Conservation (phyloP, 495 filamentous ascomycete species). For the Platismatia glauca region DNA sequence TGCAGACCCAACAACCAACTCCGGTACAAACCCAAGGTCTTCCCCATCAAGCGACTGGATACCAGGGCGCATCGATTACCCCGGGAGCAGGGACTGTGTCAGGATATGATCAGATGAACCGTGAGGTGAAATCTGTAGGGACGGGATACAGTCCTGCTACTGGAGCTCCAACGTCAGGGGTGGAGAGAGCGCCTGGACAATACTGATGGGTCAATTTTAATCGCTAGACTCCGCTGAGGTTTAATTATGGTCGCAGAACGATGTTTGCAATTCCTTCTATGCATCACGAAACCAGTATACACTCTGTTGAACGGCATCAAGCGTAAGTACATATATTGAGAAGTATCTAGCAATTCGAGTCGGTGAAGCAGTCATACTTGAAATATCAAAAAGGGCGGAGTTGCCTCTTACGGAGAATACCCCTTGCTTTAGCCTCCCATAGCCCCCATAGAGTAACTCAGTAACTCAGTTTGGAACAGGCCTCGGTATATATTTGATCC, state of each 20-base stretch:
- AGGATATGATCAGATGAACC: constrained; percentile 10
- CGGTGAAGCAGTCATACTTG: not conserved
- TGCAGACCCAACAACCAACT: constrained; percentile 30
- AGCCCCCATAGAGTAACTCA: too few relatives aligned
- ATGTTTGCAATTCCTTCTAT: not conserved
- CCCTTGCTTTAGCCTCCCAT: not conserved
- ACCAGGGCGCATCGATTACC: constrained; percentile 18
- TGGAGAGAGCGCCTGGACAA: constrained; percentile 23
- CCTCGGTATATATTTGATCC: not conserved
- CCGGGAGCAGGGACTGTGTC: constrained; percentile 7
- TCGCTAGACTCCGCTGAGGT: not conserved
- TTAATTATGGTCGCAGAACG: not conserved
- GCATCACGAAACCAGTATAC: not conserved
- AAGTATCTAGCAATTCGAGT: constrained; percentile 3
- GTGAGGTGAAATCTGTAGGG: not conserved
- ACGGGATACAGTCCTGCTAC: constrained; percentile 3
- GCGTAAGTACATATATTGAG: not conserved
- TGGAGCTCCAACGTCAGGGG: constrained; percentile 18
- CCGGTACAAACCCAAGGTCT: constrained; percentile 32
- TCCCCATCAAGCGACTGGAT: constrained; percentile 18
- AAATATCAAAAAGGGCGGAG: not conserved
- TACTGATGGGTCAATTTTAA: constrained; percentile 11
- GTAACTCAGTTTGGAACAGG: too few relatives aligned
- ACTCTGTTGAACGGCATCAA: not conserved
- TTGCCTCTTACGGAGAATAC: not conserved